These are phyloP conservation scores for Scedosporium dehoogii DNA, from an alignment of 2,329 filamentous ascomycete genomes.

Conservation along the genomic window DNA sequence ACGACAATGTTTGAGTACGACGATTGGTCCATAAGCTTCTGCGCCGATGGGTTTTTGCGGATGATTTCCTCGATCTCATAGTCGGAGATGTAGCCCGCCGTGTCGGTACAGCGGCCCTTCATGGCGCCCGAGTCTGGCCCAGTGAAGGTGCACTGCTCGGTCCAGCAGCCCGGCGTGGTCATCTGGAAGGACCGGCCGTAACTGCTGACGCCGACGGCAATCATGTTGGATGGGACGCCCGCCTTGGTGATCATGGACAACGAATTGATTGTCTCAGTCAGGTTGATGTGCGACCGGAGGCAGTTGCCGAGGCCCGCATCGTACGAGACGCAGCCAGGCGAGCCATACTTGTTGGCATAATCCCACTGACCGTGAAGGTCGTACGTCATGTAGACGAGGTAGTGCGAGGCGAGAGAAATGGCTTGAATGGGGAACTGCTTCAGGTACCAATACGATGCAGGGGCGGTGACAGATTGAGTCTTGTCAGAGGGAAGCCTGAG, in stretches of 20 bases:
- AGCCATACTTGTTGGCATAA: conserved; percentile 19
- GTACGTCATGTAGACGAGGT: conserved; percentile 19
- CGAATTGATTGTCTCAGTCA: conserved; percentile 22
- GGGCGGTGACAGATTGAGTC: no score
- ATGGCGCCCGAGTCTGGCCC: conserved; percentile 15
- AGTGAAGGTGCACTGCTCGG: conserved; percentile 14
- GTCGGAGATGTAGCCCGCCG: conserved; percentile 18
- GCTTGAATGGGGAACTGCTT: no score
- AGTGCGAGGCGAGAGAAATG: no score
- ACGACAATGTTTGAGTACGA: conserved; percentile 12
- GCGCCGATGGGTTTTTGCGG: no score
- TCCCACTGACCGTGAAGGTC: conserved; percentile 24
- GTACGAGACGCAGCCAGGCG: conserved; percentile 15
- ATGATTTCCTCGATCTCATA: no score
- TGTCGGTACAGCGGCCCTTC: conserved; percentile 18
- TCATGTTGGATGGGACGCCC: conserved; percentile 18
- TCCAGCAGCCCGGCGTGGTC: conserved; percentile 16
- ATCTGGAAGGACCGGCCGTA: conserved; percentile 25
- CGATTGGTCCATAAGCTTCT: no score
- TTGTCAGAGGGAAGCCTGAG: no score
- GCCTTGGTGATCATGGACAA: conserved; percentile 19
- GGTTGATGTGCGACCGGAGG: conserved; percentile 24
- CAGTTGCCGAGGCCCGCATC: conserved; percentile 18
- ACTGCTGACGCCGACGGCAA: conserved; percentile 20
- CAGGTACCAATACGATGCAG: no score